Evolutionary conservation across 2,329 filamentous ascomycete species (phyloP), one percentile per base, ranked within the genome.

Genomic region (Talaromyces rugulosus): DNA sequence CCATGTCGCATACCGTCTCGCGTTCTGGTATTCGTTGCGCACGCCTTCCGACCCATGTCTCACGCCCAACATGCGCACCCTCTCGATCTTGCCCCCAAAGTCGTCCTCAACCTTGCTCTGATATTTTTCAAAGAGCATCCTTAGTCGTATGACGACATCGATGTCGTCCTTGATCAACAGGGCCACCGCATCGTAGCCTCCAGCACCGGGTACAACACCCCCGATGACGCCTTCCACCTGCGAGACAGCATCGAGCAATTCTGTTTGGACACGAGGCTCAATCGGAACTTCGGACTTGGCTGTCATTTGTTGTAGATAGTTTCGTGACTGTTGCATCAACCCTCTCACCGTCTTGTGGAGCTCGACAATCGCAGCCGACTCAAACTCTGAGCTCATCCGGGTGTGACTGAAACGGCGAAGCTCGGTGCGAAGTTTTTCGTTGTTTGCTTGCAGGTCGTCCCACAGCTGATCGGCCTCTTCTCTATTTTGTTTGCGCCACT

Each of bases 151-250:
- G 60, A 89, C 78, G 1, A 91, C 90, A 56, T 82, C 83, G 40
- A 81, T 82, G 59, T 90, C 87, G 69, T 97, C 91, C 69, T 84
- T 83, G 66, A 96, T 85, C 63, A 99, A 75, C 63, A 99, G 75
- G 0, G 89, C 90, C 60, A 96, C 83, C 1, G 95, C 95, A 80
- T 99, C 95, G 71, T 90, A 97, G 0, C 95, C 95, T 9, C 95
- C 95, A 0, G 95, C 95, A 0, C 95, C 95, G 0, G 95, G 95
- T 0, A 97, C 95, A 0, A 98, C 92, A 0, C 93, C 95, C 0
- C 92, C 93, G 66, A 93, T 85, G 3, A 98, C 92, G 5, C 94
- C 95, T 0, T 89, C 83, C 1, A 97, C 78, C 4, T 78, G 74
- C 3, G 82, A 84, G 62, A 94, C 82, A 9, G 87, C 90, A 76